phyloP scores from a whole-genome alignment of 2,329 filamentous ascomycete genomes.

The Aspergillus uvarum region DNA sequence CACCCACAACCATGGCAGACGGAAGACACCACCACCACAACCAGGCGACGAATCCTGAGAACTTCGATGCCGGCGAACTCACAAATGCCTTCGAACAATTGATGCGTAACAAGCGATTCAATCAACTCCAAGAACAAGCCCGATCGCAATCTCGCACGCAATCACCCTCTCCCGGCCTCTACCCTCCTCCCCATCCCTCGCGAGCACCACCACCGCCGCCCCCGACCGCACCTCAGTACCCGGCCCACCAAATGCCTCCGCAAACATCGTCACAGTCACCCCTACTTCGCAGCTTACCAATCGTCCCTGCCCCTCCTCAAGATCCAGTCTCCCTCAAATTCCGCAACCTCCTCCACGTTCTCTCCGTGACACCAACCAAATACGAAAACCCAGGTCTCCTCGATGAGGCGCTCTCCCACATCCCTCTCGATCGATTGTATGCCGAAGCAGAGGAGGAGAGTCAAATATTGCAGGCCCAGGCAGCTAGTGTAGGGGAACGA shows the following conservation, averaged over 20 bases:
- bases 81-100: slow-evolving; percentile 83
- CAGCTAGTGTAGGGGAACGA: slow-evolving; percentile 80
- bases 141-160: slow-evolving; percentile 59
- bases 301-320: slow-evolving; percentile 72
- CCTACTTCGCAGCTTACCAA: slow-evolving; percentile 59
- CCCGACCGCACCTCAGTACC: slow-evolving; percentile 25
- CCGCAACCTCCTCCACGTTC: slow-evolving; percentile 75
- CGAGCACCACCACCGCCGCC: slow-evolving; percentile 40
- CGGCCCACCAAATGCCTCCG: slow-evolving; percentile 20
- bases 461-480: slow-evolving; percentile 82
- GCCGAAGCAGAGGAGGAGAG: slow-evolving; percentile 90
- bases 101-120: slow-evolving; percentile 82
- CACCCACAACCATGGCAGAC: slow-evolving; percentile 39
- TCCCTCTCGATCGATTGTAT: slow-evolving; percentile 89
- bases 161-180: slow-evolving; percentile 51
- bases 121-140: slow-evolving; percentile 68
- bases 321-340: slow-evolving; percentile 72
- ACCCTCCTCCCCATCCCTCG: slow-evolving; percentile 30
- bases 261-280: slow-evolving; percentile 35
- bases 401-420: slow-evolving; percentile 82
- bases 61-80: slow-evolving; percentile 76
- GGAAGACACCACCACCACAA: slow-evolving; percentile 33
- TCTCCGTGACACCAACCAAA: slow-evolving; percentile 85
- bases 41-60: slow-evolving; percentile 28
- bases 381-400: slow-evolving; percentile 95